phyloP scores from a whole-genome alignment of 2,329 filamentous ascomycete species.

The Penicillium sp. region DNA sequence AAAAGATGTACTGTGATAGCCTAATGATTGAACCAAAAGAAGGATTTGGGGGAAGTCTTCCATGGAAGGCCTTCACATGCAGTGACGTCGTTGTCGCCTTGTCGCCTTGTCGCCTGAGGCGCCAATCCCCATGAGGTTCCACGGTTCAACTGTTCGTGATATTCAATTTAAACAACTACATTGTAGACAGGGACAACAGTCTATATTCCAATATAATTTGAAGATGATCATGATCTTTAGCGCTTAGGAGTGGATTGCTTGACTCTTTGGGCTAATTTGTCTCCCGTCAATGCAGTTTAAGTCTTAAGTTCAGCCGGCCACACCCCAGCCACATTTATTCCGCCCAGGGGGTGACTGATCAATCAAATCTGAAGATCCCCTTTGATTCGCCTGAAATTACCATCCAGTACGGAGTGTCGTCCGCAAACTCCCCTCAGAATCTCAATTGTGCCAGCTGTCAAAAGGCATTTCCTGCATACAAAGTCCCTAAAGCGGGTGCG shows the following conservation, averaged over 20 bases:
- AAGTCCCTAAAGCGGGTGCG: constrained; percentile 13
- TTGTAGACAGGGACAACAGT: not conserved
- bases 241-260: not conserved
- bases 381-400: not conserved
- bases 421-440: not conserved
- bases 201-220: not conserved
- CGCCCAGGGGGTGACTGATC: not conserved
- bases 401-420: not conserved
- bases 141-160: not conserved
- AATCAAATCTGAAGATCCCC: not conserved
- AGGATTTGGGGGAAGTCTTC: not conserved
- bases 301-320: not conserved
- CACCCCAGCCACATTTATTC: constrained; percentile 24
- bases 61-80: constrained; percentile 3
- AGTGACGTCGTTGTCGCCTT: constrained; percentile 17
- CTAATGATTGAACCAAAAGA: not conserved
- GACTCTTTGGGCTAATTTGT: not conserved
- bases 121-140: not conserved
- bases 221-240: not conserved
- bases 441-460: constrained; percentile 3
- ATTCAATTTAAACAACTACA: not conserved
- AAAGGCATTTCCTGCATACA: constrained; percentile 9
- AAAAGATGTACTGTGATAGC: not conserved
- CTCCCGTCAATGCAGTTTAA: not conserved
- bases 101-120: constrained; percentile 8